Conservation (phyloP, 2,329 filamentous ascomycete species). For the Trichophyton mentagrophytes region DNA sequence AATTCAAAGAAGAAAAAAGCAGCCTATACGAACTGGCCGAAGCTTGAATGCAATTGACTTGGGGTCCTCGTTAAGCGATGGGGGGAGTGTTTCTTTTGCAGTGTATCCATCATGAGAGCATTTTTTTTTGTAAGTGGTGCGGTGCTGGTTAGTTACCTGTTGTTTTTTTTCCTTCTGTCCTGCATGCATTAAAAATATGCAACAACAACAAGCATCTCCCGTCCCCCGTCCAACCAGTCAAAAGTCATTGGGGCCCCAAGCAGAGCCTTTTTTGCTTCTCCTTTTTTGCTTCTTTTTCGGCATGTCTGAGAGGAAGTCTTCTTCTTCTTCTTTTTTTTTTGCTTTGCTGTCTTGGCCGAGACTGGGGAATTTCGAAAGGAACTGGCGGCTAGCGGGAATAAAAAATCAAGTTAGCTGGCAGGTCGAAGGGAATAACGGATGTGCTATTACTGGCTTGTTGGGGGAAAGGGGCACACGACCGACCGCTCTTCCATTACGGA, state of each 20-base stretch:
- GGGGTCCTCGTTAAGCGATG: not conserved
- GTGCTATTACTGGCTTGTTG: not conserved
- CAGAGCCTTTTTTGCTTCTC: not conserved
- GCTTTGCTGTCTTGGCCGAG: not conserved
- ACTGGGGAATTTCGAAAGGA: constrained; percentile 3
- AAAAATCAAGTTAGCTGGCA: not conserved
- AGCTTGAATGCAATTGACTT: constrained; percentile 5
- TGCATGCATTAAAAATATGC: too few species aligned
- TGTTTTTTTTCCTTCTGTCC: not conserved
- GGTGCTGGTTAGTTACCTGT: too few species aligned
- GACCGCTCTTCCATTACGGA: not conserved
- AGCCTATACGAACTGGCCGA: not conserved
- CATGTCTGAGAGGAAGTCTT: too few species aligned
- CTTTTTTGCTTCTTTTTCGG: not conserved
- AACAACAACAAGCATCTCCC: too few species aligned
- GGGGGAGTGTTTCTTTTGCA: too few species aligned
- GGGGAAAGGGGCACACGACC: not conserved
- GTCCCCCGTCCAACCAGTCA: too few species aligned
- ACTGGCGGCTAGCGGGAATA: not conserved
- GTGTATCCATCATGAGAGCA: too few species aligned
- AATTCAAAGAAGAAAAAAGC: not conserved
- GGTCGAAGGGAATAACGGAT: not conserved
- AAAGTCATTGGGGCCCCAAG: too few species aligned
- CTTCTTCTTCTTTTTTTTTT: not conserved
- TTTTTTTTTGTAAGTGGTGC: too few species aligned